Base-by-base conservation (phyloP, 2,329 filamentous ascomycete genomes). In the Talaromyces sp. region DNA sequence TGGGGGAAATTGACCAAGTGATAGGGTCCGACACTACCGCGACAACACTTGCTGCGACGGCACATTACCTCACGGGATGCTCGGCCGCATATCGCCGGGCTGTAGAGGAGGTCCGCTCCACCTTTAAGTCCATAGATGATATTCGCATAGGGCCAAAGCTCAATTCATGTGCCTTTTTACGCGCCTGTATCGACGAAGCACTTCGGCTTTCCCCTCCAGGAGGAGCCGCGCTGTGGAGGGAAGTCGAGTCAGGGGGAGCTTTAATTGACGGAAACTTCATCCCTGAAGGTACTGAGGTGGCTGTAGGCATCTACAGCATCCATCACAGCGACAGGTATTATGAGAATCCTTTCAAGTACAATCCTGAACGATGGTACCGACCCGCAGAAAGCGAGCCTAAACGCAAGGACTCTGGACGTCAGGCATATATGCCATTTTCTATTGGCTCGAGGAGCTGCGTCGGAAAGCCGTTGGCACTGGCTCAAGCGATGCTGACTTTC, bases 131-230 rank as follows among this genome's bases (percentile, higher is more conserved):
- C 11, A 8, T 41, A 8, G 39, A 41, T 10, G 39, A 41, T 10
- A 41, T 41, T 13, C 39, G 10, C 10, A 13, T 8, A 8, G 39
- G 39, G 10, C 39, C 39, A 10, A 41, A n/a, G 10, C 39, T 41
- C 7, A 41, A 10, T 8, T 41, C 39, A 4, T 41, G 39, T 13
- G 4, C 6, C 6, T 41, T 10, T 14, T 13, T 41, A 13, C 39
- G 67, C 9, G 68, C 69, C 3, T 69, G 68, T 37, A 57, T 69
- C 37, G 68, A 70, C 39, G 69, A 70, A 45, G 68, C 68, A 1
- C 59, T 69, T 24, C 65, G 69, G 1, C n/a, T 68, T 5, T 62
- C 63, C 3, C 68, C 69, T 1, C 47, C 69, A 3, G 62, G 56
- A 37, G 37, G 62, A n/a, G 65, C 67, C 14, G 66, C 63, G 14